Conservation (phyloP, 495 filamentous ascomycete genomes). For the Ramalina peruviana region DNA sequence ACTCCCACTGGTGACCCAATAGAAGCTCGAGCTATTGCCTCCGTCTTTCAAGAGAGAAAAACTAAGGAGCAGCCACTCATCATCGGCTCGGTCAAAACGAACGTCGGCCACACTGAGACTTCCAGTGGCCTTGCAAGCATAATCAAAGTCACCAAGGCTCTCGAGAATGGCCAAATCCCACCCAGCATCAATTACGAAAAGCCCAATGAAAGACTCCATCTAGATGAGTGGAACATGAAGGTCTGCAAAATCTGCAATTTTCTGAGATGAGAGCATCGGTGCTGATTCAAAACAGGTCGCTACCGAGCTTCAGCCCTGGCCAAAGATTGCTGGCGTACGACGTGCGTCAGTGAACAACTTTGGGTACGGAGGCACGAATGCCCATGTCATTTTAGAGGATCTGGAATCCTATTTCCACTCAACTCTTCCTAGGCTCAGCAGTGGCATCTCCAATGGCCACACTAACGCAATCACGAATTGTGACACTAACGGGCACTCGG, state of each 20-base stretch:
- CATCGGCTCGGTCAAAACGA: constrained; percentile 41
- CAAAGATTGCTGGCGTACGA: constrained; percentile 1
- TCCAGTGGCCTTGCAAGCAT: constrained; percentile 37
- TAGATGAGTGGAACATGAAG: constrained; percentile 7
- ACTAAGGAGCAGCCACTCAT: constrained; percentile 25
- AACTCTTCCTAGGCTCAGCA: background rate
- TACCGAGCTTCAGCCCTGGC: constrained; percentile 16
- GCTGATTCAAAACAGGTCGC: constrained; percentile 17
- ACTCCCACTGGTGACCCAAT: constrained; percentile 43
- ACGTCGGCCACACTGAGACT: constrained; percentile 42
- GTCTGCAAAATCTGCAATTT: background rate
- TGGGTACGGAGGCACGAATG: constrained; percentile 37
- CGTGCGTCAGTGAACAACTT: constrained; percentile 31
- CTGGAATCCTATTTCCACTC: background rate
- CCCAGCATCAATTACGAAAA: constrained; percentile 34
- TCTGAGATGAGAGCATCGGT: background rate
- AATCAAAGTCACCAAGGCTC: constrained; percentile 36
- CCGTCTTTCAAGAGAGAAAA: constrained; percentile 6
- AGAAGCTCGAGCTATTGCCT: constrained; percentile 4
- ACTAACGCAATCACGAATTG: too few species aligned
- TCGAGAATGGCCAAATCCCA: constrained; percentile 32
- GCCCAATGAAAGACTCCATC: constrained; percentile 23
- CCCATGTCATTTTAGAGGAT: constrained; percentile 24
- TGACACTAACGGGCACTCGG: background rate
- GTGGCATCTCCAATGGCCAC: background rate